A percentile compares a stretch with the other conserved stretches of the same genome.
Conservation (phyloP, 2,329 filamentous ascomycete species). For the Xylaria polymorpha region DNA sequence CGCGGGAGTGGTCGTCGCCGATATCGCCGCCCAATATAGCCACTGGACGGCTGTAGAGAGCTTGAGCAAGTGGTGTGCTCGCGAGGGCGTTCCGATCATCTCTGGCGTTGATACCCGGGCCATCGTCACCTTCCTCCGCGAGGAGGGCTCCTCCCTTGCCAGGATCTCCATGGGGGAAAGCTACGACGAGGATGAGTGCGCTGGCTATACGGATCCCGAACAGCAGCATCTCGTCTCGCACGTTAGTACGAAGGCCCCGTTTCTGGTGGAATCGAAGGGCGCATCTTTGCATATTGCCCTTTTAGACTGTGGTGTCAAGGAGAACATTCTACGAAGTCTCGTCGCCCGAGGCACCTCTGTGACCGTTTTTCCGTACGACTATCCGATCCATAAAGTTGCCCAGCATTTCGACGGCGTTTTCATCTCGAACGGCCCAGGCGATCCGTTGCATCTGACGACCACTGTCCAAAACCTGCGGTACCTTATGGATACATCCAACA, state of each 20-base stretch:
- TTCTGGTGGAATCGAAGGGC: conserved; percentile 84
- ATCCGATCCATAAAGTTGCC: conserved; percentile 97
- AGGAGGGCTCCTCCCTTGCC: conserved; percentile 95
- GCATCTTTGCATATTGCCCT: conserved; percentile 82
- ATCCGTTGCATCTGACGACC: conserved; percentile 92
- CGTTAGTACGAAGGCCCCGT: conserved; percentile 97
- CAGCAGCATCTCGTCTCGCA: conserved; percentile 97
- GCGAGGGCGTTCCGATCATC: conserved; percentile 95
- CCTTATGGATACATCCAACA: no score
- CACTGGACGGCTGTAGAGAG: conserved; percentile 99
- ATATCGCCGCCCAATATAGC: conserved; percentile 93
- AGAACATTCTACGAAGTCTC: conserved; percentile 97
- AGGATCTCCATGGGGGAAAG: conserved; percentile 95
- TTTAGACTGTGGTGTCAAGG: conserved; percentile 98
- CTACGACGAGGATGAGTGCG: conserved; percentile 91
- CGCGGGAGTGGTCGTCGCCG: conserved; percentile 93
- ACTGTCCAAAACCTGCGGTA: conserved; percentile 86
- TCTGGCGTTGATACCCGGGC: conserved; percentile 96
- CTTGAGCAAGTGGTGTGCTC: conserved; percentile 91
- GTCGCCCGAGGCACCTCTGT: conserved; percentile 91
- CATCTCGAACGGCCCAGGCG: conserved; percentile 98
- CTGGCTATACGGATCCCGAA: conserved; percentile 88
- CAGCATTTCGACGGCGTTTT: conserved; percentile 99
- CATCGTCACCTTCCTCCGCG: conserved; percentile 94
- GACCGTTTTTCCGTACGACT: conserved; percentile 95